Evolutionary conservation across 2,329 filamentous ascomycete genomes (phyloP), one percentile per base, ranked within the genome.

Genomic region (Curvularia eragrostidis): DNA sequence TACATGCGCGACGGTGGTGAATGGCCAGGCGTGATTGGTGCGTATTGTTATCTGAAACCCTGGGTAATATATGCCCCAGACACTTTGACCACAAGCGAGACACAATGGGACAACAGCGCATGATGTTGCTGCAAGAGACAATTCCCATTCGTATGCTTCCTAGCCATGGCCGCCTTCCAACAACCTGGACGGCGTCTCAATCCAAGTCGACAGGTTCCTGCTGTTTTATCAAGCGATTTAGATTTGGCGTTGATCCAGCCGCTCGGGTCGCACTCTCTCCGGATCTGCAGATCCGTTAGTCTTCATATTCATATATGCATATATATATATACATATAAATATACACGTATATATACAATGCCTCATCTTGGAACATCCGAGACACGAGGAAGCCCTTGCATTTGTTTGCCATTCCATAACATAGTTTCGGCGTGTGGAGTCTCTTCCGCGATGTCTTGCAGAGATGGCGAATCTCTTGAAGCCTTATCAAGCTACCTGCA

Each of bases 11-110:
- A 58, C 55, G 19, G 41, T 39, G 13, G 30, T 36, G 26, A 24
- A 51, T 39, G 41, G 57, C 48, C 44, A 36, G 34, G 26, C 34
- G 43, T 47, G 51, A 58, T 60, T 58, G 62, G 62, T 52, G 62
- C 53, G 34, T 49, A 41, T 48, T 18, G 43, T 51, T 41, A 51
- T 47, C 54, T 65, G 60, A 63, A 61, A 55, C 58, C 23, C 36
- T 48, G 46, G 54, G 55, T 49, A 48, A 61, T 61, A 28, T 55
- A 43, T 26, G 54, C 46, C 36, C 51, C 49, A 32, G 53, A 56
- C 36, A 26, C 18, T 43, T 39, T 26, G 39, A 36, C 39, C 24
- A 52, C 32, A 54, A 52, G 58, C 55, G 55, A 58, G 48, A 36
- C 28, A 51, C 39, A 48, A 32, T 48, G 24, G 32, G 28, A 51